Evolutionary conservation across 257 asterid genomes (phyloP).

Genomic region (Jaltomata sinuosa): DNA sequence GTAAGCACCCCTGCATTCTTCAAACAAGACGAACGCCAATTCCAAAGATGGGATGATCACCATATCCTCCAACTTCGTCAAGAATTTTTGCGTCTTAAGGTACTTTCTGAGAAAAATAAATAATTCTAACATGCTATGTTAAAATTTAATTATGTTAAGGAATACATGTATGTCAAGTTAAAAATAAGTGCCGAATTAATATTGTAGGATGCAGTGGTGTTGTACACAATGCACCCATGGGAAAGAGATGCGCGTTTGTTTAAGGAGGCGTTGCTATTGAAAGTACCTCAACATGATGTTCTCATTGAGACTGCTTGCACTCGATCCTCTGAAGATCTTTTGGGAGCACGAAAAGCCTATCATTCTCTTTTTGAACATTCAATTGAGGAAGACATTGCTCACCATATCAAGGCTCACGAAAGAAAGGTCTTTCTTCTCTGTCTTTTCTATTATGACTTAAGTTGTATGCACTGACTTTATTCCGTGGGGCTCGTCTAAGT

Average conservation of each 20-base stretch:
- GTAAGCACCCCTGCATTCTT: constrained; percentile 48
- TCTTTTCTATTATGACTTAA: background rate
- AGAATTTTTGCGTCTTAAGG: constrained; percentile 85
- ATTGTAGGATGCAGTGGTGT: constrained; percentile 60
- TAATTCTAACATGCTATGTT: background rate
- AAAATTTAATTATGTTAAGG: background rate
- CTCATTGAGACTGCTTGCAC: constrained; percentile 65
- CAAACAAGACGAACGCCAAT: constrained; percentile 64
- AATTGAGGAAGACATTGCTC: constrained; percentile 70
- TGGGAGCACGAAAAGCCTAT: constrained; percentile 81
- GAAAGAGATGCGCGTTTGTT: constrained; percentile 79
- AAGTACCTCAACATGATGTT: constrained; percentile 29
- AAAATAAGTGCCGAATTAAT: background rate
- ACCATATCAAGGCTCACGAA: constrained; percentile 29
- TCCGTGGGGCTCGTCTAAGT: background rate
- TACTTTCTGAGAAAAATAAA: background rate
- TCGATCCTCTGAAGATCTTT: constrained; percentile 54
- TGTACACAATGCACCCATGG: constrained; percentile 91
- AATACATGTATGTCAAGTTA: background rate
- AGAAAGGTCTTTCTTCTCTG: constrained; percentile 27
- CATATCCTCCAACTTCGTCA: constrained; percentile 59
- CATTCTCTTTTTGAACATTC: constrained; percentile 77
- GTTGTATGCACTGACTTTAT: background rate
- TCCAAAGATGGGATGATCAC: constrained; percentile 67
- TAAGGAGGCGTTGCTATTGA: constrained; percentile 38